phyloP scores from a whole-genome alignment of 2,329 filamentous ascomycete species.

The Ceratocystis colombiana region DNA sequence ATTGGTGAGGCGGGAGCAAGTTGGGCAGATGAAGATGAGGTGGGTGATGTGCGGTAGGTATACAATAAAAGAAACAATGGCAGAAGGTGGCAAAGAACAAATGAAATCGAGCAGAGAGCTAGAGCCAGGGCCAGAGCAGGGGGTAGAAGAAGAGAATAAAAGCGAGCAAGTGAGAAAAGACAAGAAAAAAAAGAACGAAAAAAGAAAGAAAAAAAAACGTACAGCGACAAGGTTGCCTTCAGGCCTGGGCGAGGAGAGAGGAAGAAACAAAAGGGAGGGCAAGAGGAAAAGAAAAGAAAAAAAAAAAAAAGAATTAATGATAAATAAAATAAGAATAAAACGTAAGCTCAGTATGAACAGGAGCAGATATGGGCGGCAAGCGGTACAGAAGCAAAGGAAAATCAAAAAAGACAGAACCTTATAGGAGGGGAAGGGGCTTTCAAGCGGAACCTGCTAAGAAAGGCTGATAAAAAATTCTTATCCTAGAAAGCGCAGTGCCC shows the following conservation, averaged over 20 bases:
- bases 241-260: not conserved
- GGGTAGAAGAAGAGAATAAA: not conserved
- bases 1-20: not conserved
- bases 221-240: conserved; percentile 2
- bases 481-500: conserved; percentile 16
- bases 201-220: not conserved
- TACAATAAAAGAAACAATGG: conserved; percentile 18
- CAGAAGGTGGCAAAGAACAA: conserved; percentile 11
- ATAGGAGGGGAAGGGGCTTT: no score
- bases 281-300: not conserved
- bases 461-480: not conserved
- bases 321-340: not conserved
- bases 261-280: not conserved
- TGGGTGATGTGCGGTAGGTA: conserved; percentile 24
- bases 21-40: conserved; percentile 13
- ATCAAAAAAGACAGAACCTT: not conserved
- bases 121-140: not conserved
- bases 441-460: no score
- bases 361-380: not conserved
- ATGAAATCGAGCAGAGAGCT: not conserved
- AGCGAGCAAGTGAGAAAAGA: conserved; percentile 3
- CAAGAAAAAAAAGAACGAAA: not conserved
- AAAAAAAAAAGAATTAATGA: not conserved
- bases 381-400: not conserved
- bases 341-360: not conserved